Percentiles rank a stretch among this genome's conserved stretches.
Conservation (phyloP, 2,329 filamentous ascomycete species). For the Elsinoe arachidis region DNA sequence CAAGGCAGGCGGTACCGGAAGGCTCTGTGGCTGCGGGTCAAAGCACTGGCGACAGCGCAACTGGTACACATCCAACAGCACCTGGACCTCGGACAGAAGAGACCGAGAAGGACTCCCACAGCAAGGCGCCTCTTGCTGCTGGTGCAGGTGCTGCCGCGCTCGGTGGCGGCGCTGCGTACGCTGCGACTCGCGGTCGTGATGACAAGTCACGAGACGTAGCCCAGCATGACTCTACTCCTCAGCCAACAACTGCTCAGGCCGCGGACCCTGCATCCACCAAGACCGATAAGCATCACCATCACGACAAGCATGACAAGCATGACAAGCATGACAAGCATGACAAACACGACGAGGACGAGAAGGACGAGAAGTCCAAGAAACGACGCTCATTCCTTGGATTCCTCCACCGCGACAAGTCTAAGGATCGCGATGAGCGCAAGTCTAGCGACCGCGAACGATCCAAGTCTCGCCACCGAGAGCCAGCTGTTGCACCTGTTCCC, state of each 20-base stretch:
- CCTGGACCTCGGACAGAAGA: background rate
- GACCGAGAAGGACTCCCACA: background rate
- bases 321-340: constrained; percentile 16
- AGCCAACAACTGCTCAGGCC: background rate
- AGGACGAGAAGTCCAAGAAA: constrained; percentile 16
- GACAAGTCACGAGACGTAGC: background rate
- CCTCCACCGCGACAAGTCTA: constrained; percentile 34
- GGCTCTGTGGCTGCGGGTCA: background rate
- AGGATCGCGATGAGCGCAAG: constrained; percentile 19
- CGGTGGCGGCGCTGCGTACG: constrained; percentile 8
- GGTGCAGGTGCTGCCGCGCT: constrained; percentile 6
- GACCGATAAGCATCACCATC: background rate
- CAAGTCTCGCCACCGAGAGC: constrained; percentile 3
- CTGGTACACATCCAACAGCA: background rate
- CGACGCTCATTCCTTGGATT: constrained; percentile 29
- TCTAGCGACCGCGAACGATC: background rate
- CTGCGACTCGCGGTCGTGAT: constrained; percentile 7
- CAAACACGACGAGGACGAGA: constrained; percentile 13
- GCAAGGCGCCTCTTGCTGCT: constrained; percentile 3
- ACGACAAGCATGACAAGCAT: constrained; percentile 19
- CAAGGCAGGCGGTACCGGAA: background rate
- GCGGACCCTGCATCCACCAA: background rate
- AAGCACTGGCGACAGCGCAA: background rate
- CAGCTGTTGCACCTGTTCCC: background rate
- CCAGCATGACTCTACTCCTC: background rate